A percentile compares a stretch with the other conserved stretches of the same genome.
Evolutionary conservation across 805 yeast genomes (phyloP).

Genomic region (Saturnispora dispora): DNA sequence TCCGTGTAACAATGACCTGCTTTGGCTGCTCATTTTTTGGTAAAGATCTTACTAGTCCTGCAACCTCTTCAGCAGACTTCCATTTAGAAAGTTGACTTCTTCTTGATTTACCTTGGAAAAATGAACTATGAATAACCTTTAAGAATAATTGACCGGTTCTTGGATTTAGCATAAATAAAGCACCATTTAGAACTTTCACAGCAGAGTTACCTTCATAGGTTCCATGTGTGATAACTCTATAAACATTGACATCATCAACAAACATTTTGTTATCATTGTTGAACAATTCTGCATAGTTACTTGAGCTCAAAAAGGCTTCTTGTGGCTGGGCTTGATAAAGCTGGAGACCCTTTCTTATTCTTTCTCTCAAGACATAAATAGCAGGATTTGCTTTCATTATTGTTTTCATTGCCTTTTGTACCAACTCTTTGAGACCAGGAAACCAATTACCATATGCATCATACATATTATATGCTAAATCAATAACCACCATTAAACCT

Average conservation of each 20-base stretch:
- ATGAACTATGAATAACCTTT: constrained; percentile 86
- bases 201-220: constrained; percentile 90
- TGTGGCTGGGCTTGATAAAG: constrained; percentile 90
- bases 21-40: constrained; percentile 94
- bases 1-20: constrained; percentile 81
- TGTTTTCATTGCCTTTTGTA: constrained; percentile 87
- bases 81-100: constrained; percentile 90
- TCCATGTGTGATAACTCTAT: constrained; percentile 83
- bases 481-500: constrained; percentile 85
- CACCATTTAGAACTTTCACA: constrained; percentile 90
- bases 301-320: constrained; percentile 81
- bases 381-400: constrained; percentile 96
- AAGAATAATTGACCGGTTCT: constrained; percentile 82
- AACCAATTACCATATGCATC: constrained; percentile 98
- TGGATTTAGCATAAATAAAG: constrained; percentile 83
- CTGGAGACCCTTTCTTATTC: constrained; percentile 90
- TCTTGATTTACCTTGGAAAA: constrained; percentile 96
- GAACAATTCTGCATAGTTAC: constrained; percentile 84
- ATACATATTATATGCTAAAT: constrained; percentile 89
- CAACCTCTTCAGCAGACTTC: constrained; percentile 97
- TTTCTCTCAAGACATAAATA: constrained; percentile 78
- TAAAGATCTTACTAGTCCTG: constrained; percentile 78
- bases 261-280: constrained; percentile 76
- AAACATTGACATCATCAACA: constrained; percentile 90
- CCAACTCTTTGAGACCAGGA: constrained; percentile 82